Conservation (phyloP, 2,329 filamentous ascomycete species). For the Hypomyces perniciosus region DNA sequence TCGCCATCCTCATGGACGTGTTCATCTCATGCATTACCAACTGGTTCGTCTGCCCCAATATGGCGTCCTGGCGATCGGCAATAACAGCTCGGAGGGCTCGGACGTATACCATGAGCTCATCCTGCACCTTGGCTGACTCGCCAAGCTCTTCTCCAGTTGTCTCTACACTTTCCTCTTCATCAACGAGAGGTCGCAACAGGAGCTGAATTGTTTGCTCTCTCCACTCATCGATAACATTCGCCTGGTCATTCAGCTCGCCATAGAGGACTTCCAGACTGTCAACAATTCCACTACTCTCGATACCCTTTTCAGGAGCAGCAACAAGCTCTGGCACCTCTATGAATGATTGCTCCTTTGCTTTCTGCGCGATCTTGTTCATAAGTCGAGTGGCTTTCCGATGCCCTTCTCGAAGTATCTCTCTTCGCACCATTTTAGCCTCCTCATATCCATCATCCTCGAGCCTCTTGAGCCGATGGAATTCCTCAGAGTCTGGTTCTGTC, state of each 20-base stretch:
- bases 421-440: slow-evolving; percentile 67
- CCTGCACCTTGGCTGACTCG: slow-evolving; percentile 78
- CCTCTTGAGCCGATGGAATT: slow-evolving; percentile 60
- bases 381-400: slow-evolving; percentile 34
- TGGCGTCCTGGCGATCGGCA: slow-evolving; percentile 69
- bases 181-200: slow-evolving; percentile 69
- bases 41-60: slow-evolving; percentile 71
- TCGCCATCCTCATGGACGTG: slow-evolving; percentile 54
- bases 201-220: slow-evolving; percentile 66
- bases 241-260: slow-evolving; percentile 64
- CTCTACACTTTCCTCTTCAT: slow-evolving; percentile 69
- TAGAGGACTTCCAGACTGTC: slow-evolving; percentile 62
- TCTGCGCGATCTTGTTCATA: slow-evolving; percentile 57
- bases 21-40: slow-evolving; percentile 69
- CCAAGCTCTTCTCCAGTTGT: slow-evolving; percentile 86
- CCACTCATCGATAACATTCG: slow-evolving; percentile 66
- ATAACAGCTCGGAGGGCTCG: slow-evolving; percentile 68
- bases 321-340: slow-evolving; percentile 53
- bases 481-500: slow-evolving; percentile 60
- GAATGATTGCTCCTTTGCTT: slow-evolving; percentile 48
- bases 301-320: slow-evolving; percentile 53
- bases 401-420: slow-evolving; percentile 64
- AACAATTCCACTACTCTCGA: slow-evolving; percentile 64
- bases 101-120: slow-evolving; percentile 83
- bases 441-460: slow-evolving; percentile 71